A percentile compares a stretch with the other conserved stretches of the same genome.
Evolutionary conservation across 2,329 filamentous ascomycete genomes (phyloP).

Genomic region (Ophiocordyceps camponoti-saundersi): DNA sequence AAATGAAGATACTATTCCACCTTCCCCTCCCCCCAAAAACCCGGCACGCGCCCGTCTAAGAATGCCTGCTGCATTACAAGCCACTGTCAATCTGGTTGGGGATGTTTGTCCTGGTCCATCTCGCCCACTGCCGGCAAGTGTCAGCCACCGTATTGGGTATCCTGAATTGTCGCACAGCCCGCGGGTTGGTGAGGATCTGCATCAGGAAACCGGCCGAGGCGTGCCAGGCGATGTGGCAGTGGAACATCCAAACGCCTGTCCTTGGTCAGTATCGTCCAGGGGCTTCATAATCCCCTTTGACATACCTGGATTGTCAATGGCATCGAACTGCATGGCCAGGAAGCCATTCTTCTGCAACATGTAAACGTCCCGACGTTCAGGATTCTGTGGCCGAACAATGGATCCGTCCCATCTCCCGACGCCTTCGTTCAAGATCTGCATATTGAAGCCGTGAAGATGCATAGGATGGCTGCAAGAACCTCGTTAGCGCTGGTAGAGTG

Average conservation of each 20-base stretch:
- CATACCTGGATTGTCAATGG: slow-evolving; percentile 24
- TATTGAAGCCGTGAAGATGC: slow-evolving; percentile 56
- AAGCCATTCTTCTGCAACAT: slow-evolving; percentile 25
- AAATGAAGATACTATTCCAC: no score
- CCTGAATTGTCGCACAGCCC: slow-evolving; percentile 18
- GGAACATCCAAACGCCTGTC: slow-evolving; percentile 28
- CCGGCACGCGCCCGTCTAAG: no score
- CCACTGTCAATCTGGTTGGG: slow-evolving; percentile 38
- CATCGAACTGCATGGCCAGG: slow-evolving; percentile 33
- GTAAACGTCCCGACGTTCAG: slow-evolving; percentile 35
- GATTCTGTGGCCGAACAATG: slow-evolving; percentile 26
- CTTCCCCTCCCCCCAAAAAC: no score
- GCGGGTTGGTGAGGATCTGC: slow-evolving; percentile 29
- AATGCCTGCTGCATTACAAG: slow-evolving; percentile 17
- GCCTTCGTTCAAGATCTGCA: slow-evolving; percentile 45
- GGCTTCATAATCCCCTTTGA: neutral
- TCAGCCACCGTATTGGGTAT: slow-evolving; percentile 31
- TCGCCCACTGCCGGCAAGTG: slow-evolving; percentile 34
- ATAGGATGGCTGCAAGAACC: slow-evolving; percentile 35
- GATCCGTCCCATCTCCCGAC: slow-evolving; percentile 25
- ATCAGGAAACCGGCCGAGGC: slow-evolving; percentile 32
- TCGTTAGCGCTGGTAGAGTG: neutral
- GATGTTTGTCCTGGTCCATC: slow-evolving; percentile 28
- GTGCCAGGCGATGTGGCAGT: slow-evolving; percentile 42
- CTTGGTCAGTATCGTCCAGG: neutral